Percentiles rank a stretch among this genome's conserved stretches.
These are phyloP conservation scores for Phytophthora boehmeriae DNA, from an alignment of 352 stramenopile species.

Conservation along the genomic window DNA sequence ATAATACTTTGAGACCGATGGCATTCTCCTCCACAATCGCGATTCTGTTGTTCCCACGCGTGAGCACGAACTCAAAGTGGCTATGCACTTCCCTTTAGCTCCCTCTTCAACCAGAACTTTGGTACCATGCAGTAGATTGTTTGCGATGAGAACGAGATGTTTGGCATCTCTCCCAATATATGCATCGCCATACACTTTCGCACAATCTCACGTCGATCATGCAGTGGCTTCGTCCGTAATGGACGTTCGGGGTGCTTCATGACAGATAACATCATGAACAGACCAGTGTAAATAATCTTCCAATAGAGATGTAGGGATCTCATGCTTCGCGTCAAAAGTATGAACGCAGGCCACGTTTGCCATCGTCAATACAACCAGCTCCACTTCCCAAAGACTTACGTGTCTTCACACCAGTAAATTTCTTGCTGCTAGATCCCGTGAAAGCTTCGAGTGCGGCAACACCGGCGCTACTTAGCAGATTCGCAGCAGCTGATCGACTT, in stretches of 20 bases:
- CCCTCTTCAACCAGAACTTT: too few relatives aligned
- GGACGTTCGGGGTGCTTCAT: background rate
- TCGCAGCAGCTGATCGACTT: constrained; percentile 22
- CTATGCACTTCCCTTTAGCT: too few relatives aligned
- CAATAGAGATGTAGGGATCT: constrained; percentile 11
- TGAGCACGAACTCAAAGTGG: too few relatives aligned
- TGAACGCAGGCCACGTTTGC: constrained; percentile 13
- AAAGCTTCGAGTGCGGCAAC: constrained; percentile 24
- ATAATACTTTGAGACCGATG: too few relatives aligned
- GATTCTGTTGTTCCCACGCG: too few relatives aligned
- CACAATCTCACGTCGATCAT: too few relatives aligned
- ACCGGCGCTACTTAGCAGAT: constrained; percentile 24
- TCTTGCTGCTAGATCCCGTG: constrained; percentile 1
- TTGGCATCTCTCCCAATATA: too few relatives aligned
- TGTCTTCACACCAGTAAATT: background rate
- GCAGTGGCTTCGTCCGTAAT: too few relatives aligned
- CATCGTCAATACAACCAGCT: constrained; percentile 8
- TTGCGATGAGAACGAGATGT: too few relatives aligned
- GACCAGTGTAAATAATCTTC: background rate
- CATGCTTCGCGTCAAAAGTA: constrained; percentile 11
- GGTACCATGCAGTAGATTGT: too few relatives aligned
- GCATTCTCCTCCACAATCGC: too few relatives aligned
- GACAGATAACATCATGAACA: background rate
- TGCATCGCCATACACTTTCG: too few relatives aligned
- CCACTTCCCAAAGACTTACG: background rate